A percentile compares a stretch with the other conserved stretches of the same genome.
phyloP scores from a whole-genome alignment of 139 green algal species.

The Coelastrella sp. region DNA sequence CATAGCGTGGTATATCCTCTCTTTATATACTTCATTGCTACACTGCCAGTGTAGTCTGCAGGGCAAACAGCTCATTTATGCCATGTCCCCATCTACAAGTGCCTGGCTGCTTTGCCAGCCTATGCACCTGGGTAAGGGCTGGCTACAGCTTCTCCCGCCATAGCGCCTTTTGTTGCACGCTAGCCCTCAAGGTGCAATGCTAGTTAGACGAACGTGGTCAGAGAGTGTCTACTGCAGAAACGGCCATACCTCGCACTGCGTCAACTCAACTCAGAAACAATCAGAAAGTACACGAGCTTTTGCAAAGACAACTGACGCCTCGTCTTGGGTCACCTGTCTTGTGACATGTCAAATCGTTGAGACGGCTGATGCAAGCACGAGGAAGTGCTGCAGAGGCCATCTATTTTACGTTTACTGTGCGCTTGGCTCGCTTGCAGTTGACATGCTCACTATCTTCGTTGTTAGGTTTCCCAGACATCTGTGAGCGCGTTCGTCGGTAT shows the following conservation, averaged over 20 bases:
- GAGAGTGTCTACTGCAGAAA: background rate
- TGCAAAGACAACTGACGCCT: background rate
- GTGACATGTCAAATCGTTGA: background rate
- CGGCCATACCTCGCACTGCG: background rate
- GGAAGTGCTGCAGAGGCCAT: no score
- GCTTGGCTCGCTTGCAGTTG: no score
- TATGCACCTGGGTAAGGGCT: background rate
- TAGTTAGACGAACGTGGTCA: background rate
- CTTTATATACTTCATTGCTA: slow-evolving; percentile 92
- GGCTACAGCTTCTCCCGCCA: background rate
- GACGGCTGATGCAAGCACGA: background rate
- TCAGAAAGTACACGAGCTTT: background rate
- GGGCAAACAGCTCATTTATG: background rate
- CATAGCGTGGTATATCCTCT: slow-evolving; percentile 90
- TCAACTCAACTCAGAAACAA: background rate
- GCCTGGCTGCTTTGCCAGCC: background rate
- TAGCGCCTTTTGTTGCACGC: background rate
- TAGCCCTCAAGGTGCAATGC: no score
- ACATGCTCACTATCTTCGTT: no score
- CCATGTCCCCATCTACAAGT: background rate
- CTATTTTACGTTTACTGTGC: no score
- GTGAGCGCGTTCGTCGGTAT: no score
- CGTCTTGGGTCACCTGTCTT: background rate
- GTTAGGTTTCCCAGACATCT: no score
- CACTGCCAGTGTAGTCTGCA: slow-evolving; percentile 34